Conservation (phyloP, 352 stramenopile genomes). For the Pythium oligandrum region DNA sequence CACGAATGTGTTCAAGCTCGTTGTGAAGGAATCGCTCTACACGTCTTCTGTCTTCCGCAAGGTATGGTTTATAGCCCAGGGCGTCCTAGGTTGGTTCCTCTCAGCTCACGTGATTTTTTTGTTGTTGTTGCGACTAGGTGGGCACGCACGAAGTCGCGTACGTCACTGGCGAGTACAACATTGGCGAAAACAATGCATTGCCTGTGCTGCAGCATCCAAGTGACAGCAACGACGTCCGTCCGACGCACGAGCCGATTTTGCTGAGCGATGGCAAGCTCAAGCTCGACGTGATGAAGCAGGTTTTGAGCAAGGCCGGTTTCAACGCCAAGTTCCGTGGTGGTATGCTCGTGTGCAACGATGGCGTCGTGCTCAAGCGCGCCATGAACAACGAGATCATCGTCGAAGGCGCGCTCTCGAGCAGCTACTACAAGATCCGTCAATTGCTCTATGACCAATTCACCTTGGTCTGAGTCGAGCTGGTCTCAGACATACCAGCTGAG, state of each 20-base stretch:
- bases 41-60: conserved; percentile 80
- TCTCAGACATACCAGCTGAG: too few species aligned
- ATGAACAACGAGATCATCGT: conserved; percentile 88
- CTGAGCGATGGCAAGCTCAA: conserved; percentile 88
- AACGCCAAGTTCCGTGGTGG: conserved; percentile 87
- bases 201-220: conserved; percentile 57
- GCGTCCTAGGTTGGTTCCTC: background rate
- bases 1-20: conserved; percentile 88
- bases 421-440: conserved; percentile 85
- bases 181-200: conserved; percentile 66
- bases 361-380: conserved; percentile 80
- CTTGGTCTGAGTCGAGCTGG: conserved; percentile 41
- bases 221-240: conserved; percentile 25
- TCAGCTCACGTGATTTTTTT: background rate
- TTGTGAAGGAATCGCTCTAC: conserved; percentile 84
- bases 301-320: conserved; percentile 81
- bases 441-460: conserved; percentile 88
- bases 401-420: conserved; percentile 76
- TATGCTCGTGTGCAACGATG: conserved; percentile 88
- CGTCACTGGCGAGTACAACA: conserved; percentile 65
- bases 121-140: conserved; percentile 30
- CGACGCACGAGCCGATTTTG: conserved; percentile 72
- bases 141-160: conserved; percentile 84
- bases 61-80: conserved; percentile 21
- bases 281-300: conserved; percentile 87